Evolutionary conservation across 257 asterid genomes (phyloP).

Genomic region (Petrea volubilis): DNA sequence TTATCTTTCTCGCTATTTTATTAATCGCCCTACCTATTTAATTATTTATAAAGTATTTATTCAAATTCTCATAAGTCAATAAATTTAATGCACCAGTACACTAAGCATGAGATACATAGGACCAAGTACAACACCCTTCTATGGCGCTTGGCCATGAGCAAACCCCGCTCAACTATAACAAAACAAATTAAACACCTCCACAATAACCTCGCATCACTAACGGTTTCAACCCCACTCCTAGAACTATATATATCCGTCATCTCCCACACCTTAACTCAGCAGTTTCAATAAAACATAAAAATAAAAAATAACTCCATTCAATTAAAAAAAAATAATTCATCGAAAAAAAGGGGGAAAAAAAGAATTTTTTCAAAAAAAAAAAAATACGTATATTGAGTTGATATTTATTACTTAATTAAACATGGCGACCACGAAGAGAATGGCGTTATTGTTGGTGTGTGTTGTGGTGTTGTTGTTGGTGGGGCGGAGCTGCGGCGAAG

Average conservation of each 20-base stretch:
- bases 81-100: too few species aligned
- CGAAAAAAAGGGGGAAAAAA: background rate
- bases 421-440: background rate
- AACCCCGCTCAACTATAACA: background rate
- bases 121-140: background rate
- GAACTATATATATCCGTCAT: background rate
- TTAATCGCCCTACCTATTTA: too few species aligned
- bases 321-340: too few species aligned
- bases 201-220: background rate
- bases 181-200: background rate
- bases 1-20: too few species aligned
- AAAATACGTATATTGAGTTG: background rate
- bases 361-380: background rate
- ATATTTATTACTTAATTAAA: background rate
- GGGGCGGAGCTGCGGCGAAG: conserved; percentile 18
- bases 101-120: too few species aligned
- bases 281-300: background rate
- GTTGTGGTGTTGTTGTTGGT: conserved; percentile 4
- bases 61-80: too few species aligned
- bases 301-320: too few species aligned
- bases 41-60: too few species aligned
- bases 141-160: background rate
- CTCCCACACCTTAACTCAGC: background rate
- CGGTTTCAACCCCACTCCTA: background rate
- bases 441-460: background rate